phyloP scores from a whole-genome alignment of 129 eudicot genomes.

The Arctium lappa region DNA sequence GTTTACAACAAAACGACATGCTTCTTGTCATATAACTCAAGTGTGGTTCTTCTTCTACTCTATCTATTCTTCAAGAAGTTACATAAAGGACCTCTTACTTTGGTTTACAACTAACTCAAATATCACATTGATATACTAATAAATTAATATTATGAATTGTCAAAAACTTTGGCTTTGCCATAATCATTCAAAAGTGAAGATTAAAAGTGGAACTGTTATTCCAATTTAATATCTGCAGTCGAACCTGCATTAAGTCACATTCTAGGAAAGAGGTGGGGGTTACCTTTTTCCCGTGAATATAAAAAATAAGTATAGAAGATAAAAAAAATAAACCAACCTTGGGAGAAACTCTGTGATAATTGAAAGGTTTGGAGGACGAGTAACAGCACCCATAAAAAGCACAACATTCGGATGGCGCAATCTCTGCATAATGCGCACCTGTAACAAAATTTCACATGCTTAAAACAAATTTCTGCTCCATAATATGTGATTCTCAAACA shows the following conservation, averaged over 20 bases:
- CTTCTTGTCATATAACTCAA: too few relatives aligned
- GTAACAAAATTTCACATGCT: slow-evolving; percentile 12
- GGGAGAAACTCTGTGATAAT: slow-evolving; percentile 94
- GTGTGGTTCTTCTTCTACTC: too few relatives aligned
- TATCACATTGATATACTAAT: background rate
- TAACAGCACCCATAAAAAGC: slow-evolving; percentile 98
- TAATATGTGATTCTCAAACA: background rate
- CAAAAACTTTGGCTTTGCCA: background rate
- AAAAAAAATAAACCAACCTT: slow-evolving; percentile 44
- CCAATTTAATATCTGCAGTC: background rate
- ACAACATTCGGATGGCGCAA: slow-evolving; percentile 98
- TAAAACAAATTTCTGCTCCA: slow-evolving; percentile 9
- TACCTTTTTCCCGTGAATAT: background rate
- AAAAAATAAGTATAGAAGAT: background rate
- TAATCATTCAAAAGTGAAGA: background rate
- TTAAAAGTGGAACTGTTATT: background rate
- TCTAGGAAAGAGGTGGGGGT: background rate
- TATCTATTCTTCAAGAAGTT: too few relatives aligned
- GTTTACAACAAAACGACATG: too few relatives aligned
- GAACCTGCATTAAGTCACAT: background rate
- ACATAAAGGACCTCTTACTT: background rate
- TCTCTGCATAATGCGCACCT: slow-evolving; percentile 98
- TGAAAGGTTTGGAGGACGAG: slow-evolving; percentile 97
- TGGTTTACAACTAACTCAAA: background rate
- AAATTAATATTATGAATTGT: background rate